Evolutionary conservation across 306 rosid genomes (phyloP).

Genomic region (Mucuna pruriens): DNA sequence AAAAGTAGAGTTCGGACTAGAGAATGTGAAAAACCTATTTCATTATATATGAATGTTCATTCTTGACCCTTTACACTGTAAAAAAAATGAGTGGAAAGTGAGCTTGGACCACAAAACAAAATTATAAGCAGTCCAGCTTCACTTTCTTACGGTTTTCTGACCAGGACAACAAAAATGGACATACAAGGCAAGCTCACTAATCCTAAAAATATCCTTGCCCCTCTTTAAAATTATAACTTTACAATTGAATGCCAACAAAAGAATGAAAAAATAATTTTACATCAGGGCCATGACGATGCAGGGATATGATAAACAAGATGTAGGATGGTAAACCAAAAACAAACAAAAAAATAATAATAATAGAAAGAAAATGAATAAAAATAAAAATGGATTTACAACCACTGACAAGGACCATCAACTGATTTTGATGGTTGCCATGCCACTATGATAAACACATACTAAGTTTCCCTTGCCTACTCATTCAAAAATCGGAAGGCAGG

Average conservation of each 20-base stretch:
- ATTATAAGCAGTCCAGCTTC: slow-evolving; percentile 37
- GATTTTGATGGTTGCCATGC: slow-evolving; percentile 45
- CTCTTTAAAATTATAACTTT: slow-evolving; percentile 50
- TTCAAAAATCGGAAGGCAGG: slow-evolving; percentile 92
- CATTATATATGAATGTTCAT: slow-evolving; percentile 37
- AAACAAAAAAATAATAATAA: not conserved
- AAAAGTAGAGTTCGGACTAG: not conserved
- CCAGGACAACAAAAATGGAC: slow-evolving; percentile 35
- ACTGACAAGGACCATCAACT: slow-evolving; percentile 50
- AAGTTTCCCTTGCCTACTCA: slow-evolving; percentile 74
- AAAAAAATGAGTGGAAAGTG: slow-evolving; percentile 55
- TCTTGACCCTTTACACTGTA: slow-evolving; percentile 56
- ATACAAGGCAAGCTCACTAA: slow-evolving; percentile 45
- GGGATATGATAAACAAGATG: slow-evolving; percentile 46
- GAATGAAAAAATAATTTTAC: slow-evolving; percentile 81
- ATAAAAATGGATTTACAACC: slow-evolving; percentile 62
- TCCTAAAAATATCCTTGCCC: slow-evolving; percentile 51
- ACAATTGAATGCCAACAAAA: slow-evolving; percentile 71
- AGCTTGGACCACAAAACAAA: slow-evolving; percentile 48
- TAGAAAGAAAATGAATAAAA: slow-evolving; percentile 30
- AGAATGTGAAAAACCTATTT: slow-evolving; percentile 42
- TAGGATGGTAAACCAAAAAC: not conserved
- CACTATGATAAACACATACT: slow-evolving; percentile 39
- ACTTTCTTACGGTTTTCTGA: slow-evolving; percentile 48
- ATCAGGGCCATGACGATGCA: slow-evolving; percentile 47